phyloP scores from a whole-genome alignment of 306 rosid species.

The Luffa acutangula region DNA sequence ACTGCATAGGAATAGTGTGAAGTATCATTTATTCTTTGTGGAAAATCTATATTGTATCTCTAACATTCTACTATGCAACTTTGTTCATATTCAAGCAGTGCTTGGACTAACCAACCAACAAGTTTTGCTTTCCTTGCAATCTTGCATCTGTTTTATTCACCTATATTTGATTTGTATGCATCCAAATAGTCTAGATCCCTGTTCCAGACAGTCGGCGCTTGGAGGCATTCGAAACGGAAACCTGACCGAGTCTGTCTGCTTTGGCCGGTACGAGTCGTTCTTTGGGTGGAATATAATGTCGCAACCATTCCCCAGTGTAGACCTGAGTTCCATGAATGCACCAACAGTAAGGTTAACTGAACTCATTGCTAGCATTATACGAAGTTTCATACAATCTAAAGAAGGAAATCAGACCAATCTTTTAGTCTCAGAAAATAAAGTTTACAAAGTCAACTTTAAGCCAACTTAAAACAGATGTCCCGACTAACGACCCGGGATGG shows the following conservation, averaged over 20 bases:
- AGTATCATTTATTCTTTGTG: not conserved
- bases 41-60: not conserved
- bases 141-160: not conserved
- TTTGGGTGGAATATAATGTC: slow-evolving; percentile 46
- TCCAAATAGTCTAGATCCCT: slow-evolving; percentile 25
- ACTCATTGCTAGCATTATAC: not conserved
- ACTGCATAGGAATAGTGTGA: not conserved
- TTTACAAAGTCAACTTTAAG: not conserved
- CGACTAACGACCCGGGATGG: not conserved
- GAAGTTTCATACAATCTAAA: not conserved
- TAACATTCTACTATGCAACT: not conserved
- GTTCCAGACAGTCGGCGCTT: slow-evolving; percentile 69
- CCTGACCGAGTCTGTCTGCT: slow-evolving; percentile 58
- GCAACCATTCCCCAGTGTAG: slow-evolving; percentile 71
- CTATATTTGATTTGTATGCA: not conserved
- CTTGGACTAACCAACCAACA: not conserved
- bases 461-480: slow-evolving; percentile 1
- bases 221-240: slow-evolving; percentile 72
- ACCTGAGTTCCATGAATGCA: slow-evolving; percentile 36
- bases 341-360: not conserved
- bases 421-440: not conserved
- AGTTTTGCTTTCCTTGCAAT: not conserved
- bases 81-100: not conserved
- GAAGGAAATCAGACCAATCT: not conserved
- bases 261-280: slow-evolving; percentile 31